Base-by-base conservation (phyloP, 106 monocot species). In the Amphibolis antarctica region DNA sequence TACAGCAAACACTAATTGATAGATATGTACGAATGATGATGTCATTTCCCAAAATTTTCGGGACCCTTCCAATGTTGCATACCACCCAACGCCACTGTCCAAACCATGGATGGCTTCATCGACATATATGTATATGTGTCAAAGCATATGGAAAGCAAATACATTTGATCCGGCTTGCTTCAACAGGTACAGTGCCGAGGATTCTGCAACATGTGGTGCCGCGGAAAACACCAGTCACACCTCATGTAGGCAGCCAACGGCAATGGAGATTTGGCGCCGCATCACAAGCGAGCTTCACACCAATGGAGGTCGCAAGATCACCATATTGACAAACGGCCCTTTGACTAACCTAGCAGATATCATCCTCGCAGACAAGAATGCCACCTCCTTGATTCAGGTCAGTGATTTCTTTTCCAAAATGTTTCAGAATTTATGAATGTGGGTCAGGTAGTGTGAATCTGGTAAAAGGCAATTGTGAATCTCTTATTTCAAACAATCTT, bases 341-440 rank as follows among this genome's bases (percentile, higher is more conserved):
- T 73, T 94, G 24, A 94, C 94, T 60, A 94, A 86, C 44, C 71
- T 94, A 54, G 94, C 86, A 55, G 80, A 81, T 19, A 89, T 89
- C 24, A 65, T 86, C 62, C 75, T 73, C 66, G 77, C 74, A 20
- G 79, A 89, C 66, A 63, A 71, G 17, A 79, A 60, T 56, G 83
- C 83, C 17, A 77, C 20, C 18, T 71, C 73, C 50, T 47, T 66
- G 23, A 94, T 94, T 71, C 42, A 94, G 83, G 89, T 94, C 19
- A 24, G 43, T 24, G 62, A 62, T 62, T 64, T 17, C 48, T 28
- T 46, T 17, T 36, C 36, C 36, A 36, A n/a, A n/a, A n/a, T n/a
- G n/a, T n/a, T 36, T 36, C 4, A 7, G 36, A 36, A 36, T 36
- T 36, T 2, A 36, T 36, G 36, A 36, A 49, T 10, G 18, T 49